Conservation (phyloP, 768 basidiomycete species). For the Obba rivulosa region DNA sequence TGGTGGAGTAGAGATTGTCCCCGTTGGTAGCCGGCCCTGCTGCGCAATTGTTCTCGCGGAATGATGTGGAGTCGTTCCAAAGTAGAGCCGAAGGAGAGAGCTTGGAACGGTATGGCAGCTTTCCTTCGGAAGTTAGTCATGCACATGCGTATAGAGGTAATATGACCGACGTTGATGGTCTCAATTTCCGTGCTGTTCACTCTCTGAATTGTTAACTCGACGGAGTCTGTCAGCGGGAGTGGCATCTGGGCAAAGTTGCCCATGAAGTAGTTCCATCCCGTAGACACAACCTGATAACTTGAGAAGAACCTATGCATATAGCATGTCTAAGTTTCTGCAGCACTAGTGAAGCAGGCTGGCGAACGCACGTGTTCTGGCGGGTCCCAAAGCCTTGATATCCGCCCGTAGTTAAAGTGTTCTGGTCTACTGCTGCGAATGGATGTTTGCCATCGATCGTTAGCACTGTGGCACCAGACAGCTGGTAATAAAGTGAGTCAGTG, state of each 20-base stretch:
- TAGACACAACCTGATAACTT: conserved; percentile 23
- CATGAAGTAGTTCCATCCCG: conserved; percentile 26
- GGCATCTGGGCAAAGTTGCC: conserved; percentile 50
- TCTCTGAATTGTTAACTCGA: conserved; percentile 41
- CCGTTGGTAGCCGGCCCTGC: conserved; percentile 45
- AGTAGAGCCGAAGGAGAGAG: conserved; percentile 38
- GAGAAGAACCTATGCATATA: conserved; percentile 30
- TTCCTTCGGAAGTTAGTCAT: conserved; percentile 21
- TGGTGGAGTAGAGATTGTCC: conserved; percentile 19
- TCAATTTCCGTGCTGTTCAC: conserved; percentile 33
- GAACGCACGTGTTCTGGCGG: conserved; percentile 28
- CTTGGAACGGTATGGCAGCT: conserved; percentile 58
- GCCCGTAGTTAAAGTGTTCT: conserved; percentile 46
- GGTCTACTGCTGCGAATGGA: conserved; percentile 47
- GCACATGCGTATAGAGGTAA: neutral
- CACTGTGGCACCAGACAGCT: conserved; percentile 47
- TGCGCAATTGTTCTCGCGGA: conserved; percentile 47
- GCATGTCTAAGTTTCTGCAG: neutral
- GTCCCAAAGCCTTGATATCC: conserved; percentile 45
- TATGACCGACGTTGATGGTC: conserved; percentile 37
- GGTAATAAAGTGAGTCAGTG: neutral
- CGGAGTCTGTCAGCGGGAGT: conserved; percentile 46
- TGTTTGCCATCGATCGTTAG: conserved; percentile 45
- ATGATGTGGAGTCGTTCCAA: conserved; percentile 46
- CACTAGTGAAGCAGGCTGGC: neutral